phyloP scores from a whole-genome alignment of 345 rosid genomes.

The Arabidopsis suecica region DNA sequence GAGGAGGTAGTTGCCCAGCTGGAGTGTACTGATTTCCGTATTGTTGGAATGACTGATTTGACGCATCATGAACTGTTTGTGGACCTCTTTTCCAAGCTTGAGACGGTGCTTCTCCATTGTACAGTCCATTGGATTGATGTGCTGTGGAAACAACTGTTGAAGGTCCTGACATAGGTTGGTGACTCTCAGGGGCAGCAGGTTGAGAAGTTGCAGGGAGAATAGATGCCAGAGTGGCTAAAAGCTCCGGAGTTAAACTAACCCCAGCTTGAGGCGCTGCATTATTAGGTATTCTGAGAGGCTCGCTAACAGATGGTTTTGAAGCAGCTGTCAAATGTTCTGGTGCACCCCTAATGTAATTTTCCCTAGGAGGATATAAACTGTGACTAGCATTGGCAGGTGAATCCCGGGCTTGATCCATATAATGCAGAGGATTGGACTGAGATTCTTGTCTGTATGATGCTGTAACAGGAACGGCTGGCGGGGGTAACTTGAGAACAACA shows the following conservation, averaged over 20 bases:
- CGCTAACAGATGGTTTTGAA: conserved; percentile 51
- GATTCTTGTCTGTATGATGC: conserved; percentile 51
- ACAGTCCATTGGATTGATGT: conserved; percentile 43
- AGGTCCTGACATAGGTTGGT: conserved; percentile 53
- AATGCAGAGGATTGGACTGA: conserved; percentile 51
- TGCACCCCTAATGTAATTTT: conserved; percentile 55
- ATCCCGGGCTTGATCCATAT: conserved; percentile 51
- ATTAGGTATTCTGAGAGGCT: conserved; percentile 43
- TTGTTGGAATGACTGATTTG: conserved; percentile 55
- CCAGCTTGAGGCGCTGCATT: conserved; percentile 47
- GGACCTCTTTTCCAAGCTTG: conserved; percentile 64
- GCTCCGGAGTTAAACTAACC: conserved; percentile 81
- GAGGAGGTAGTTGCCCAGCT: conserved; percentile 53
- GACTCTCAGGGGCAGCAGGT: conserved; percentile 54
- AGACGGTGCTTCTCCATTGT: conserved; percentile 49
- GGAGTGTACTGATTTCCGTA: conserved; percentile 62
- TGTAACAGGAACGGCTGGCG: conserved; percentile 56
- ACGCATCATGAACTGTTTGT: conserved; percentile 51
- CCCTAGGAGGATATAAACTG: conserved; percentile 50
- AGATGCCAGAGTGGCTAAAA: conserved; percentile 76
- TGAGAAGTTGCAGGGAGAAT: conserved; percentile 69
- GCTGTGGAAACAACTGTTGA: conserved; percentile 49
- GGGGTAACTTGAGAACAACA: conserved; percentile 81
- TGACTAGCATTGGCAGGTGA: conserved; percentile 54
- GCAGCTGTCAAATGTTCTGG: conserved; percentile 60